Percentiles rank a stretch among this genome's conserved stretches.
These are phyloP conservation scores for Mentha longifolia DNA, from an alignment of 257 asterid species.

Conservation along the genomic window DNA sequence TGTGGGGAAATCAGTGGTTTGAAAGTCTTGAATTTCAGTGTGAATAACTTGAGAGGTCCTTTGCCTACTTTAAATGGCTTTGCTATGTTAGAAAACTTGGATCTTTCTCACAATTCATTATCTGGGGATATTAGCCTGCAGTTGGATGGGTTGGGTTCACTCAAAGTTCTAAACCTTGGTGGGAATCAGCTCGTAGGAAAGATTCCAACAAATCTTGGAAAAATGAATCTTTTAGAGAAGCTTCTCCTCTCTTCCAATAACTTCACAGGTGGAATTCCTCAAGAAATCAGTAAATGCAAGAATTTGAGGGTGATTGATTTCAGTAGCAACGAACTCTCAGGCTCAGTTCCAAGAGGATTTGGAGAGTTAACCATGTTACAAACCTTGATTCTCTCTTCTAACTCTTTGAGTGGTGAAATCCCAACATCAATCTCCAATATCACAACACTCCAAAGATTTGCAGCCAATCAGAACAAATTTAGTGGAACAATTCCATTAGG, in stretches of 20 bases:
- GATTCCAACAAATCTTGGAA: slow-evolving; percentile 63
- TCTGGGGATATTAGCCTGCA: slow-evolving; percentile 46
- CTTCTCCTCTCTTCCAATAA: slow-evolving; percentile 51
- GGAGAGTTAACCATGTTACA: slow-evolving; percentile 49
- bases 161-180: slow-evolving; percentile 55
- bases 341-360: slow-evolving; percentile 55
- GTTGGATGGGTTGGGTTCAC: slow-evolving; percentile 49
- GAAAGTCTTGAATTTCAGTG: slow-evolving; percentile 62
- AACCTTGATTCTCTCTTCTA: slow-evolving; percentile 55
- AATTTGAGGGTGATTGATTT: slow-evolving; percentile 64
- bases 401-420: slow-evolving; percentile 55
- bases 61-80: slow-evolving; percentile 63
- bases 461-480: slow-evolving; percentile 59
- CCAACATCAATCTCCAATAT: slow-evolving; percentile 51
- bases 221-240: slow-evolving; percentile 46
- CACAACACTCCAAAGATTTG: slow-evolving; percentile 51
- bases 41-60: slow-evolving; percentile 46
- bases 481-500: slow-evolving; percentile 59
- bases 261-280: slow-evolving; percentile 56
- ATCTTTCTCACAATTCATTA: slow-evolving; percentile 47
- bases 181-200: slow-evolving; percentile 43
- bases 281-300: slow-evolving; percentile 41
- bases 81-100: slow-evolving; percentile 48
- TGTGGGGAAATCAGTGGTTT: slow-evolving; percentile 58
- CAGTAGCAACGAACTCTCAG: slow-evolving; percentile 45